Evolutionary conservation across 2,329 filamentous ascomycete genomes (phyloP).

Genomic region (Calonectria pteridis): DNA sequence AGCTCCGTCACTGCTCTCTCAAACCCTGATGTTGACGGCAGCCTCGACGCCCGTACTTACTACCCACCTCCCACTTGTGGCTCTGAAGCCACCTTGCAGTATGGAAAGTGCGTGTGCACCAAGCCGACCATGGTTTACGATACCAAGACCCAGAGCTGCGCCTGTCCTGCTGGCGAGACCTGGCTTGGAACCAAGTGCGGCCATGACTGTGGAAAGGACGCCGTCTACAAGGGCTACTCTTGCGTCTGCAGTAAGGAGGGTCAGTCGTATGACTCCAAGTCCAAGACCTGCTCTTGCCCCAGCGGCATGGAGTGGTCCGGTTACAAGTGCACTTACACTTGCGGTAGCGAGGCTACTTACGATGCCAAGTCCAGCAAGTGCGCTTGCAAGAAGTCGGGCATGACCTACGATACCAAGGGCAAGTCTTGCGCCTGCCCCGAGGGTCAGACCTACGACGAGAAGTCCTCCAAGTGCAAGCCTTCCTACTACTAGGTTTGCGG

Average conservation of each 20-base stretch:
- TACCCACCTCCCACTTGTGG: slow-evolving; percentile 17
- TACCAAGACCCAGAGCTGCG: neutral
- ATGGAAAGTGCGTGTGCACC: slow-evolving; percentile 17
- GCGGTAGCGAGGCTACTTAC: neutral
- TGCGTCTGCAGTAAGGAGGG: neutral
- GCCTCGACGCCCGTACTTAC: slow-evolving; percentile 35
- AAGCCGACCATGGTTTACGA: neutral
- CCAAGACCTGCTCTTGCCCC: slow-evolving; percentile 31
- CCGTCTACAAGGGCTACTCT: neutral
- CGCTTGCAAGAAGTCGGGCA: neutral
- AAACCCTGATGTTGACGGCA: slow-evolving; percentile 24
- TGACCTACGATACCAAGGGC: neutral
- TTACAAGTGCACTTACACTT: neutral
- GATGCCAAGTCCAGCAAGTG: neutral
- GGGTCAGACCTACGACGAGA: neutral
- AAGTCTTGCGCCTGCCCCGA: neutral
- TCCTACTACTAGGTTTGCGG: neutral
- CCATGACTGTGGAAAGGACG: neutral
- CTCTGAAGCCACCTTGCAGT: slow-evolving; percentile 1
- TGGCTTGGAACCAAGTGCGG: slow-evolving; percentile 3
- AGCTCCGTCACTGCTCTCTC: slow-evolving; percentile 36
- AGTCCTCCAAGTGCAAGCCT: neutral
- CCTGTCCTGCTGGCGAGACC: neutral
- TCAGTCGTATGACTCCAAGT: slow-evolving; percentile 3
- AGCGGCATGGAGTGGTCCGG: neutral